Conservation (phyloP, 1,284 basidiomycete genomes). For the Sporisorium graminicola region DNA sequence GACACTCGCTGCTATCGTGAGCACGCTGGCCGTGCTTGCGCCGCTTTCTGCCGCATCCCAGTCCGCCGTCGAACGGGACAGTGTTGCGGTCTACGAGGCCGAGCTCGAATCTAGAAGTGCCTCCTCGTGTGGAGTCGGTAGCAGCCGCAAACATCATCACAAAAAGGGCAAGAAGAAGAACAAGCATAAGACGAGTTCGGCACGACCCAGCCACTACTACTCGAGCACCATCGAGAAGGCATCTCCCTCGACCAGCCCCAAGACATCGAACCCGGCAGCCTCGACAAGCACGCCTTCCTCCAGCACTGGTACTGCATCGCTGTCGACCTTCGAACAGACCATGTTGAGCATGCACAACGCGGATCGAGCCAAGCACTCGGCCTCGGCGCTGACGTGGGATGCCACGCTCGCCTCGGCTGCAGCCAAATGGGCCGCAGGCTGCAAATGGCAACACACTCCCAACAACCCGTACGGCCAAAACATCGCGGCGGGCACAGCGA, state of each 20-base stretch:
- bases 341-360: slow-evolving; percentile 36
- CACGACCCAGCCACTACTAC: slow-evolving; percentile 6
- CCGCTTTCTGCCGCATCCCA: slow-evolving; percentile 12
- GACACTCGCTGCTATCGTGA: slow-evolving; percentile 11
- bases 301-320: too few relatives aligned
- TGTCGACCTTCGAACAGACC: slow-evolving; percentile 14
- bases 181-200: slow-evolving; percentile 10
- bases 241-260: background rate
- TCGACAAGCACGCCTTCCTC: background rate
- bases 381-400: slow-evolving; percentile 32
- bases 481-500: slow-evolving; percentile 34
- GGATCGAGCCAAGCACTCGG: slow-evolving; percentile 40
- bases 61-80: background rate
- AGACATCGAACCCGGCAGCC: background rate
- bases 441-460: slow-evolving; percentile 48
- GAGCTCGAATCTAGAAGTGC: slow-evolving; percentile 3
- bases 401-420: slow-evolving; percentile 37
- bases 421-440: slow-evolving; percentile 24
- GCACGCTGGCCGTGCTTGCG: slow-evolving; percentile 28
- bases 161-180: slow-evolving; percentile 23
- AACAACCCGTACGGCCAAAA: slow-evolving; percentile 56
- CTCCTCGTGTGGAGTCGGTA: background rate
- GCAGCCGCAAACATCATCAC: slow-evolving; percentile 24
- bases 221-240: slow-evolving; percentile 1
- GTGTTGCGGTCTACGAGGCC: background rate